phyloP scores from a whole-genome alignment of 1,139 yeast genomes.

The Pichia sp. region DNA sequence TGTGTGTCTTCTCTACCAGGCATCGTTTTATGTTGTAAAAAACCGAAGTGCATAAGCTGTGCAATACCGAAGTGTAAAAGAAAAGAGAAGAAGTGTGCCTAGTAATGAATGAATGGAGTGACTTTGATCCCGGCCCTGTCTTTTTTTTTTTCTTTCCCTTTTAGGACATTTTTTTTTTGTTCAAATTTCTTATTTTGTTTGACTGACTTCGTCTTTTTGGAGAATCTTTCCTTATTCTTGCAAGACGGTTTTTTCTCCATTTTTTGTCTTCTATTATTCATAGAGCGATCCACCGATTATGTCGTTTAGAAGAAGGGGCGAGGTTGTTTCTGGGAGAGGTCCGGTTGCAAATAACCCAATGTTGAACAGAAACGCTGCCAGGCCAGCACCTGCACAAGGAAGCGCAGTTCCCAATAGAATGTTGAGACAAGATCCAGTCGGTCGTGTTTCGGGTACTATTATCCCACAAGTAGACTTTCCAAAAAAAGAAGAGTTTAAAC shows the following conservation, averaged over 20 bases:
- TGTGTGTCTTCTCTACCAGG: too few relatives aligned
- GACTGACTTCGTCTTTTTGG: too few relatives aligned
- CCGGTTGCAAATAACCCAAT: conserved; percentile 11
- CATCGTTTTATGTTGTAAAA: too few relatives aligned
- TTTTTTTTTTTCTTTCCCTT: neutral
- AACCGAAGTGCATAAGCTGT: too few relatives aligned
- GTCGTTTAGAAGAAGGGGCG: conserved; percentile 72
- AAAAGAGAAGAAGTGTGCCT: too few relatives aligned
- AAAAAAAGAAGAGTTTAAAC: conserved; percentile 4
- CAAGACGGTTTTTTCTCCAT: too few relatives aligned
- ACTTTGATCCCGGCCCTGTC: neutral
- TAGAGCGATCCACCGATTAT: conserved; percentile 29
- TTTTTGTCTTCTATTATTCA: neutral
- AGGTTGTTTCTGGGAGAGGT: conserved; percentile 38
- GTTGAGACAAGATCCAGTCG: neutral
- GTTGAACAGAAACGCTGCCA: conserved; percentile 7
- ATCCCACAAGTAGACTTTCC: neutral
- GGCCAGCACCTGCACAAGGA: neutral
- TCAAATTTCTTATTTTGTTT: neutral
- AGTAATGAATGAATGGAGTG: neutral
- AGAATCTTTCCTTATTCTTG: too few relatives aligned
- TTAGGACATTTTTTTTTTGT: neutral
- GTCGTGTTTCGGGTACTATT: neutral
- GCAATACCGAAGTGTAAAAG: too few relatives aligned
- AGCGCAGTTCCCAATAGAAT: neutral